Evolutionary conservation across 2,329 filamentous ascomycete genomes (phyloP).

Genomic region (Ascomycota sp.): DNA sequence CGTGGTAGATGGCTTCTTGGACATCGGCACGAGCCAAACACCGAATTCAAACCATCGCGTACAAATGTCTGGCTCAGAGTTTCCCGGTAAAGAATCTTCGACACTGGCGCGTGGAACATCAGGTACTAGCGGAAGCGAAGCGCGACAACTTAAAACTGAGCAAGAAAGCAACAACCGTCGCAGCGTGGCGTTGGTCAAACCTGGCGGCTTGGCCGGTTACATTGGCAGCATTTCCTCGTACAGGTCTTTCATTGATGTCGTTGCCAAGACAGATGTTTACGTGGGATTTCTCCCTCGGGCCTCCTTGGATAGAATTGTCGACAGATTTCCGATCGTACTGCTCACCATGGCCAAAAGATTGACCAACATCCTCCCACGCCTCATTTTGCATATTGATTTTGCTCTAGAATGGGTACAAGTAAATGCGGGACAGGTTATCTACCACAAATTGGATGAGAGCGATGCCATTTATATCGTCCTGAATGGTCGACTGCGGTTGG

Average conservation of each 20-base stretch:
- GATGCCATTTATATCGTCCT: constrained; percentile 97
- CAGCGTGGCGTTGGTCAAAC: constrained; percentile 79
- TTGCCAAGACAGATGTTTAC: constrained; percentile 95
- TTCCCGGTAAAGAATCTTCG: too few species aligned
- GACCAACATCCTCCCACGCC: constrained; percentile 67
- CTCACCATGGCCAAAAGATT: constrained; percentile 91
- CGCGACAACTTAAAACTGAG: constrained; percentile 4
- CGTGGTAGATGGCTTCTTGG: constrained; percentile 89
- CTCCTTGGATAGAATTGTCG: constrained; percentile 77
- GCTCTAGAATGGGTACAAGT: constrained; percentile 97
- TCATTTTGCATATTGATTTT: constrained; percentile 95
- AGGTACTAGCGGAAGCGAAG: not conserved
- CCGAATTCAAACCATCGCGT: constrained; percentile 14
- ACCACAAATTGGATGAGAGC: constrained; percentile 84
- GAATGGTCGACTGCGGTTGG: constrained; percentile 72
- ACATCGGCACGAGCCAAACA: constrained; percentile 57
- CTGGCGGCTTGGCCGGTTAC: constrained; percentile 84
- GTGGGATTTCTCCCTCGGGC: constrained; percentile 80
- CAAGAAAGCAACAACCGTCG: constrained; percentile 30
- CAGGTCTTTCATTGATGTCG: constrained; percentile 87
- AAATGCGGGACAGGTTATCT: constrained; percentile 83
- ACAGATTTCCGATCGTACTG: constrained; percentile 77
- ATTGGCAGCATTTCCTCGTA: constrained; percentile 89
- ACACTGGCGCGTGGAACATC: not conserved
- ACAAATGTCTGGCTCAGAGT: constrained; percentile 8